phyloP scores from a whole-genome alignment of 305 asterid species.

The Andrographis paniculata region DNA sequence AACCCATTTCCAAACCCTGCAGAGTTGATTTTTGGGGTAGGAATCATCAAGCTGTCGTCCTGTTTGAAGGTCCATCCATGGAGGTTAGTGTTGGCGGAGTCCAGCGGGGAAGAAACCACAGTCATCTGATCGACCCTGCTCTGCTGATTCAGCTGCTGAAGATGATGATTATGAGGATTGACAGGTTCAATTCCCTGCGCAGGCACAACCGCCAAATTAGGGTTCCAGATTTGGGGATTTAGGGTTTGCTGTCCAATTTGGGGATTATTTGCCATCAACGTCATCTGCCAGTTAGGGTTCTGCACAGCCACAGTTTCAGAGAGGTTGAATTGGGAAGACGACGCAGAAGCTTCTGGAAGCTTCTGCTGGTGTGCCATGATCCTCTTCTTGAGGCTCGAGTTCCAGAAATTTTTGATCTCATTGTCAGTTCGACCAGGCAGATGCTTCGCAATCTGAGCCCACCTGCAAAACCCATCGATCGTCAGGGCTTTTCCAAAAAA shows the following conservation, averaged over 20 bases:
- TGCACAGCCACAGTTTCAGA: no score
- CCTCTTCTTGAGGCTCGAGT: slow-evolving; percentile 69
- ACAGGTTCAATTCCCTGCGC: slow-evolving; percentile 11
- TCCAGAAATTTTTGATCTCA: slow-evolving; percentile 84
- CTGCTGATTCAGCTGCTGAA: no score
- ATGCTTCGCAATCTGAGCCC: slow-evolving; percentile 80
- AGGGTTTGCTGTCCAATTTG: not conserved
- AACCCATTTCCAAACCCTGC: not conserved
- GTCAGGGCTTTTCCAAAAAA: no score
- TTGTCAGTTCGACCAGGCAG: slow-evolving; percentile 91
- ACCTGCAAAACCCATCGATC: slow-evolving; percentile 32
- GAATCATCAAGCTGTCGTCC: not conserved
- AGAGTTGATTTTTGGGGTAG: not conserved
- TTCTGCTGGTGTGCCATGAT: slow-evolving; percentile 25
- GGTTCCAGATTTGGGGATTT: not conserved
- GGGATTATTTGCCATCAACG: slow-evolving; percentile 5
- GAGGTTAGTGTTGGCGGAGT: slow-evolving; percentile 18
- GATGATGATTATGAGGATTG: no score
- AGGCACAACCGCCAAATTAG: slow-evolving; percentile 3
- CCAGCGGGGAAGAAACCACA: slow-evolving; percentile 11
- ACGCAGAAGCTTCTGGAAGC: no score
- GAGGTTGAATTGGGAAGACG: no score
- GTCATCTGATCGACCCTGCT: not conserved
- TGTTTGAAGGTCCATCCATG: slow-evolving; percentile 13
- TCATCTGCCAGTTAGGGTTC: not conserved